Evolutionary conservation across 2,329 filamentous ascomycete species (phyloP).

Genomic region (Juglanconis oblonga): DNA sequence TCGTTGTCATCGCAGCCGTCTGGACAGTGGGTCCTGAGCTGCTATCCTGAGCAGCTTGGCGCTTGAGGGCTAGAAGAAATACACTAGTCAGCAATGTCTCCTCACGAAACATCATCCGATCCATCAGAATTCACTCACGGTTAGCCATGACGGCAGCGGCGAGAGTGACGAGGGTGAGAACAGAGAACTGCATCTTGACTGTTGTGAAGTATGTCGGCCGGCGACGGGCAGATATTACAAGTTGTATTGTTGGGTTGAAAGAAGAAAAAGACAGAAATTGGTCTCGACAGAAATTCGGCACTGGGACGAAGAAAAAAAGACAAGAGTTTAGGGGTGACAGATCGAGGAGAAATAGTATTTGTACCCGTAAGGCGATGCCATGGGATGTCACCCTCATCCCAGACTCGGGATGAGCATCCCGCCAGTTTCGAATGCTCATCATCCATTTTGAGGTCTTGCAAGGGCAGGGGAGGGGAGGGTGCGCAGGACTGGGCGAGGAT

Average conservation of each 20-base stretch:
- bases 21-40: conserved; percentile 28
- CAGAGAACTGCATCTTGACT: conserved; percentile 48
- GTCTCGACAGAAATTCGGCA: conserved; percentile 11
- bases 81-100: too few relatives aligned
- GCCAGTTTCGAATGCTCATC: conserved; percentile 14
- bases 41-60: conserved; percentile 25
- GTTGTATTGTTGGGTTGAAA: conserved; percentile 24
- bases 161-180: conserved; percentile 45
- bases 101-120: too few relatives aligned
- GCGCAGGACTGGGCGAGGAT: neutral
- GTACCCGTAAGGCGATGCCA: conserved; percentile 14
- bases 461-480: neutral
- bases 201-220: conserved; percentile 42
- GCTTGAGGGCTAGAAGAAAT: conserved; percentile 23
- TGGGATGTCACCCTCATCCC: conserved; percentile 13
- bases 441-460: conserved; percentile 4
- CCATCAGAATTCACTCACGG: neutral
- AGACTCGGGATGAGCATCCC: conserved; percentile 15
- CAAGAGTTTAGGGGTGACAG: neutral
- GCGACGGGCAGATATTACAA: conserved; percentile 43
- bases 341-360: conserved; percentile 20
- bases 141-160: conserved; percentile 43
- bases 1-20: conserved; percentile 45
- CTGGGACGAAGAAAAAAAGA: conserved; percentile 9
- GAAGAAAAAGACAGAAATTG: conserved; percentile 22